phyloP scores from a whole-genome alignment of 2,329 filamentous ascomycete genomes.

The Fusarium udum region DNA sequence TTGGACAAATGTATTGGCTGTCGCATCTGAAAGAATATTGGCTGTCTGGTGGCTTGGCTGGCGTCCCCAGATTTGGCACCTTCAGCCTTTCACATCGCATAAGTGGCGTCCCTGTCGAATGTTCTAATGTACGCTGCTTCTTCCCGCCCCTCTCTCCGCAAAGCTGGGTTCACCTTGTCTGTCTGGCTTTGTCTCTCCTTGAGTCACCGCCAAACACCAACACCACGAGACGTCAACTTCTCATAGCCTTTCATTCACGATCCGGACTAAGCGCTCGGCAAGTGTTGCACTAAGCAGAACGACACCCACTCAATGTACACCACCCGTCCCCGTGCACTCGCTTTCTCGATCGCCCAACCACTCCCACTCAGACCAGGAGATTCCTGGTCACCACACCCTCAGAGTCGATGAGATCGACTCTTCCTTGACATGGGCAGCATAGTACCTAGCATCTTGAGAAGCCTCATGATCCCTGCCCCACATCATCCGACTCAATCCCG shows the following conservation, averaged over 20 bases:
- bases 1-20: conserved; percentile 20
- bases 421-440: conserved; percentile 33
- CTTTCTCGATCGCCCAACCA: conserved; percentile 23
- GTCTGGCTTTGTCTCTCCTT: conserved; percentile 20
- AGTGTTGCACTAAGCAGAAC: conserved; percentile 30
- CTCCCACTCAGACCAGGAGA: conserved; percentile 15
- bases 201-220: conserved; percentile 14
- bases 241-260: neutral
- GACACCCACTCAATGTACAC: conserved; percentile 28
- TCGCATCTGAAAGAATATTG: conserved; percentile 2
- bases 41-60: conserved; percentile 34
- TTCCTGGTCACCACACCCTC: conserved; percentile 38
- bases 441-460: conserved; percentile 36
- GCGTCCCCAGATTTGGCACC: conserved; percentile 30
- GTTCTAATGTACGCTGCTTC: conserved; percentile 17
- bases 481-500: conserved; percentile 41
- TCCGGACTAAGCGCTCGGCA: conserved; percentile 34
- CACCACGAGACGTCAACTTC: conserved; percentile 21
- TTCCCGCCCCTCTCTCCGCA: conserved; percentile 30
- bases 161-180: conserved; percentile 24
- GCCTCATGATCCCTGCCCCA: conserved; percentile 46
- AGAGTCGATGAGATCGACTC: conserved; percentile 37
- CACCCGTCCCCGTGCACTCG: conserved; percentile 30
- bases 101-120: conserved; percentile 37
- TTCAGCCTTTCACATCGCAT: conserved; percentile 27